Conservation (phyloP, 192 early-diverging fungal species). For the Dissophora globulifera region DNA sequence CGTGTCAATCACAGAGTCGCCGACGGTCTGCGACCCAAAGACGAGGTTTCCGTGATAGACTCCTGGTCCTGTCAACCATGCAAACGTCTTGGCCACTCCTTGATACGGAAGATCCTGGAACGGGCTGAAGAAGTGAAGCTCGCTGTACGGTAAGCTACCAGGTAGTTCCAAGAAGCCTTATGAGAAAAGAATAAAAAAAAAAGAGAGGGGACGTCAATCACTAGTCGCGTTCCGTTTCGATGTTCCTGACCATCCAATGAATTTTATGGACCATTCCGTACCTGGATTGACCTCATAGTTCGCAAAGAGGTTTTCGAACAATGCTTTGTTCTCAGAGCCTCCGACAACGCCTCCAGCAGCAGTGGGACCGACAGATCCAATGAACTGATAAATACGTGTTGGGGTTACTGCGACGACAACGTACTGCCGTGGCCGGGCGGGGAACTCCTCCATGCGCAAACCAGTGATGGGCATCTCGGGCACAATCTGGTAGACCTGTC, state of each 20-base stretch:
- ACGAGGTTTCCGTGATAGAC: conserved; percentile 87
- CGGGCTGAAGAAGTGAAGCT: conserved; percentile 75
- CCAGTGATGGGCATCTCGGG: conserved; percentile 81
- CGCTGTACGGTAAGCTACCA: conserved; percentile 63
- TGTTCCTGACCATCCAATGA: no score
- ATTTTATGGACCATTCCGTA: conserved; percentile 50
- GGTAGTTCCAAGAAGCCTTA: conserved; percentile 69
- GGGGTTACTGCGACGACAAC: conserved; percentile 85
- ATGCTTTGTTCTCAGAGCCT: conserved; percentile 63
- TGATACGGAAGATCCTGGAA: conserved; percentile 75
- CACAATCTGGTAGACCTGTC: conserved; percentile 77
- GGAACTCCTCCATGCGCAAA: conserved; percentile 85
- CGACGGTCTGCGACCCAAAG: conserved; percentile 76
- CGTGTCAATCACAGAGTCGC: conserved; percentile 85
- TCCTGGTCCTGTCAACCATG: conserved; percentile 91
- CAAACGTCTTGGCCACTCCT: conserved; percentile 81
- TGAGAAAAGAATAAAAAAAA: background rate
- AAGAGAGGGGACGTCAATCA: no score
- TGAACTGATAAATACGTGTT: conserved; percentile 91
- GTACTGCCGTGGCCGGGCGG: conserved; percentile 75
- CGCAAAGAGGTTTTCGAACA: conserved; percentile 84
- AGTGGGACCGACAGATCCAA: conserved; percentile 70
- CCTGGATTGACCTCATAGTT: conserved; percentile 75
- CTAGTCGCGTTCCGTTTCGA: no score
- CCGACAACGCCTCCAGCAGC: conserved; percentile 49